Base-by-base conservation (phyloP, 805 yeast genomes). In the Lipomyces orientalis region DNA sequence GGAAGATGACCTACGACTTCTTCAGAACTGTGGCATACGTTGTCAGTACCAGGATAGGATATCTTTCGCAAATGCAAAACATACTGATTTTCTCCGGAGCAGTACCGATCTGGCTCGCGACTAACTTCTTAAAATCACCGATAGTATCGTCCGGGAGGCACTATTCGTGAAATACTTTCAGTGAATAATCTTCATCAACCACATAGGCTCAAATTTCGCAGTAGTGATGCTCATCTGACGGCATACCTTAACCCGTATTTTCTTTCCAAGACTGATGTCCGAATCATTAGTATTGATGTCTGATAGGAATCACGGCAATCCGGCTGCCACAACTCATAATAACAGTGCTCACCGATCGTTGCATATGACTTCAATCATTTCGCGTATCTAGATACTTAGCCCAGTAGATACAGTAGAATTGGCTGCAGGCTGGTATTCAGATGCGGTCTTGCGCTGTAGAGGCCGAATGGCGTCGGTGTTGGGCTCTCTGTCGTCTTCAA, bases 111-210 rank as follows among this genome's bases (percentile, higher is more conserved):
- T 94, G 98, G 9, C 92, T 80, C 0, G 93, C 88, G 9, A 95
- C 78, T 1, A 94, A 85, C 76, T 88, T 88, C 80, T 95, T 94
- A 79, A 95, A 90, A 75, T 95, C 98, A 1, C 95, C 97, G 10
- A 94, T 84, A 0, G 93, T 84, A 77, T 94, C 99, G 8, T 88
- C 88, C 1, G 89, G 89, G 2, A 94, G 83, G 71, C 98, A 94
- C 80, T 80, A 43, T 29, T 22, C 58, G 14, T 22, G 19, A 34
- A 19, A 19, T 16, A 12, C 14, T 37, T 29, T 43, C 49, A 16
- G 49, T 4, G 22, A 43, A n/a, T n/a, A 19, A 43, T 43, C 10
- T 19, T 43, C n/a, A 8, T 9, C 49, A 7, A 43, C 22, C 49
- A n/a, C 29, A 25, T 25, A 25, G 29, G 29, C 29, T 25, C 29